Percentiles rank a stretch among this genome's conserved stretches.
Conservation (phyloP, 129 eudicot species). For the Mikania micrantha region DNA sequence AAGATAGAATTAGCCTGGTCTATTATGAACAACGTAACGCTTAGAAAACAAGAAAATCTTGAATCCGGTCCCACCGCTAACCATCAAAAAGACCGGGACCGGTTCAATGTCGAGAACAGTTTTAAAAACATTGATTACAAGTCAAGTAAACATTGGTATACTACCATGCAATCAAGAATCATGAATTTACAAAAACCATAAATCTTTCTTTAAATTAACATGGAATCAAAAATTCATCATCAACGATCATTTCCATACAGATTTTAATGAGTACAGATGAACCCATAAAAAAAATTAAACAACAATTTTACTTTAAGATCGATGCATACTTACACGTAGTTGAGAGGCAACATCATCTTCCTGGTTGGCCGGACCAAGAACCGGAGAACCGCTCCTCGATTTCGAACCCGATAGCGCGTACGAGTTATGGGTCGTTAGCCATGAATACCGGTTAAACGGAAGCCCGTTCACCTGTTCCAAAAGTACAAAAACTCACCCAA, state of each 20-base stretch:
- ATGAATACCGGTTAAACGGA: constrained; percentile 77
- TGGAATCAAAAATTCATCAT: background rate
- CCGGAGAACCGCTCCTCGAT: constrained; percentile 49
- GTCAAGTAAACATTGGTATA: background rate
- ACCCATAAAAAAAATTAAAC: too few species aligned
- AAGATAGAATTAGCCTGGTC: too few species aligned
- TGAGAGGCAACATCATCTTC: constrained; percentile 80
- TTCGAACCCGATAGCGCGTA: constrained; percentile 53
- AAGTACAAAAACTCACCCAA: background rate
- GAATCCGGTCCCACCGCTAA: too few species aligned
- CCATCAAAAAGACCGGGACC: too few species aligned
- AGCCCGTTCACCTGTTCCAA: constrained; percentile 66
- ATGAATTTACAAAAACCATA: background rate
- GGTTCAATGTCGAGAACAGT: too few species aligned
- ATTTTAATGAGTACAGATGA: background rate
- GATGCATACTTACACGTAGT: constrained; percentile 52
- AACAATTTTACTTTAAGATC: background rate
- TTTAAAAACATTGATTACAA: too few species aligned
- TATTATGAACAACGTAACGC: too few species aligned
- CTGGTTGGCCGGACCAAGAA: constrained; percentile 77
- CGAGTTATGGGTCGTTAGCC: constrained; percentile 94
- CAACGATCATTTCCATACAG: background rate
- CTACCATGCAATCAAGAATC: background rate
- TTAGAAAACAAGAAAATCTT: too few species aligned
- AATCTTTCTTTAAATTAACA: background rate